Percentiles rank a stretch among this genome's conserved stretches.
Conservation (phyloP, 768 basidiomycete species). For the Termitomyces sp. region DNA sequence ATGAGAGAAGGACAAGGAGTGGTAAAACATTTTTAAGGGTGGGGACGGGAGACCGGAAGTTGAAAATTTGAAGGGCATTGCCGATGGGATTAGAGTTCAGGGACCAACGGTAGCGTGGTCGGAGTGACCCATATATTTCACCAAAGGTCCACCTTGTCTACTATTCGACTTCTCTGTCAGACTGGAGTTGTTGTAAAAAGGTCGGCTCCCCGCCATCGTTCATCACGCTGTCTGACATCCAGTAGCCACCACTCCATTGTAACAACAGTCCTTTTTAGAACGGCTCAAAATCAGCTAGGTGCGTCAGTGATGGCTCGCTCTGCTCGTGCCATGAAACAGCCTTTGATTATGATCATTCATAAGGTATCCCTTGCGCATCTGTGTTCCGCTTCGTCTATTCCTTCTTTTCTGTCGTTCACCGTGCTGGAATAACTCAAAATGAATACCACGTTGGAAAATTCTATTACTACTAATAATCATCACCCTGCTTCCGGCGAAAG, state of each 20-base stretch:
- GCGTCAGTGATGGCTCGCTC: constrained; percentile 25
- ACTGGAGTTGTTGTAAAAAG: constrained; percentile 44
- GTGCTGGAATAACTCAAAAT: constrained; percentile 59
- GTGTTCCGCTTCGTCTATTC: constrained; percentile 49
- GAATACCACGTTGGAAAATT: constrained; percentile 65
- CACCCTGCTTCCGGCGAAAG: constrained; percentile 59
- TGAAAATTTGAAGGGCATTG: constrained; percentile 47
- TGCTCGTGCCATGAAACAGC: constrained; percentile 18
- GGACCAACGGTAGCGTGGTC: constrained; percentile 38
- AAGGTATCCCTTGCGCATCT: constrained; percentile 49
- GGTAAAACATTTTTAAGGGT: constrained; percentile 27
- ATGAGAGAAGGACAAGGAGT: constrained; percentile 3
- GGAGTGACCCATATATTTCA: constrained; percentile 41
- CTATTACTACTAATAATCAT: constrained; percentile 72
- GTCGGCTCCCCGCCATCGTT: constrained; percentile 24
- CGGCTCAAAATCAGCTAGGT: constrained; percentile 73
- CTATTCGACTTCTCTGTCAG: constrained; percentile 25
- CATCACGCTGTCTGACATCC: constrained; percentile 14
- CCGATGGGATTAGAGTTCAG: constrained; percentile 40
- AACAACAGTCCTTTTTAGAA: constrained; percentile 74
- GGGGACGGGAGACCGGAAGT: constrained; percentile 35
- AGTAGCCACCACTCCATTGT: constrained; percentile 59
- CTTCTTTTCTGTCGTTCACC: constrained; percentile 51
- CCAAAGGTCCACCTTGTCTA: constrained; percentile 23
- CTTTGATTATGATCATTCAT: constrained; percentile 15